Evolutionary conservation across 2,329 filamentous ascomycete genomes (phyloP), one percentile per base, ranked within the genome.

Genomic region (Aspergillus brasiliensis): DNA sequence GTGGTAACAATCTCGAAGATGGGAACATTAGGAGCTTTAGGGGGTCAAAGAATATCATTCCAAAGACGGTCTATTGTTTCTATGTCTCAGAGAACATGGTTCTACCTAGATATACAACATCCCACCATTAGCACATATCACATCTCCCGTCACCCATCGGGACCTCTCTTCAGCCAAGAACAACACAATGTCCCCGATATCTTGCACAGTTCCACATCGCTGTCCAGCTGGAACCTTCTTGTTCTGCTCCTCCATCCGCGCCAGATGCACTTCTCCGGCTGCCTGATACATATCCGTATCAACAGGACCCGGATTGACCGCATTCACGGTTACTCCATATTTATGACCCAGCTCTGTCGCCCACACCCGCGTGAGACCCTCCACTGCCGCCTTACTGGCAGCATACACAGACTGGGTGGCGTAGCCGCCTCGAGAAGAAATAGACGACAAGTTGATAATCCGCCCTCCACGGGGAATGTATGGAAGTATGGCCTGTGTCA

Each of bases 331-430:
- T 51, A 68, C 64, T 2, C 69, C 69, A 56, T 73, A 73, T 23
- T 66, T 64, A 5, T 64, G 66, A 0, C 69, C 66, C 42, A 74
- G 51, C 31, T 75, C 71, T 5, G 61, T 66, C 5, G 83, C 78
- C 85, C 85, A 88, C 0, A 83, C 82, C 19, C 85, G 77, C n/a
- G 85, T 87, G 82, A 88, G 85, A 38, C 83, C 81, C 70, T 88
- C 86, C 8, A 88, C 71, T 0, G 85, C 85, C 1, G 83, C 86
- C 69, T 88, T 88, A 52, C 82, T 86, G n/a, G 83, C 86, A 8
- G 83, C 84, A 66, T 88, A 88, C 51, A 87, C 79, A 10, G 81
- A 82, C 65, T 86, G 83, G 3, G 61, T 62, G 8, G 61, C 34
- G 25, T 62, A 64, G 2, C 65, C 65, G 28, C 60, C 65, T 5